Evolutionary conservation across 257 asterid species (phyloP), one percentile per base, ranked within the genome.

Genomic region (Linaria vulgaris): DNA sequence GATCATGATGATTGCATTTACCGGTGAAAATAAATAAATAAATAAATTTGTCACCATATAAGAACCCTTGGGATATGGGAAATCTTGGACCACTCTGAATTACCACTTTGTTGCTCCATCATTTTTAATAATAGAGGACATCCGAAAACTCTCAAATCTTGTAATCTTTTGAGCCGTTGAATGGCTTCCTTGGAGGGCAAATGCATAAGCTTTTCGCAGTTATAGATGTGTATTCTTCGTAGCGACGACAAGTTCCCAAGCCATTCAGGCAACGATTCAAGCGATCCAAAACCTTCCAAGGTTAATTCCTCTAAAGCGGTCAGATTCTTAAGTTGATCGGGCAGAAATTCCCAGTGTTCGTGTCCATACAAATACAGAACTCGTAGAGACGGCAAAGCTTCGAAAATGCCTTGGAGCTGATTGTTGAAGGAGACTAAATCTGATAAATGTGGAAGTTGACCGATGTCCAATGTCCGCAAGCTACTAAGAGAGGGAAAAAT

Each of bases 201-300:
- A 66, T 20, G 21, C 27, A 4, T 59, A 1, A 72, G 56, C 47
- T 20, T 63, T 4, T 57, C 7, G 31, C 66, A 68, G 0, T 21
- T 1, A 0, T 0, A 0, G 0, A 79, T 25, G 0, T 0, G 0
- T 6, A 72, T 59, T 0, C 0, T 0, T 60, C 57, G 17, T 9
- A 69, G 74, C 25, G 71, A 56, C 0, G 45, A 16, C 39, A 69
- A 57, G 23, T 56, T 64, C 20, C 44, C 71, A 9, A 74, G 12
- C 66, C 72, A 71, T 13, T 56, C 66, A 11, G 73, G 81, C 48
- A 79, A 60, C n/a, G 23, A 24, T 44, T 69, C 51, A 0, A 66
- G 46, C 9, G 41, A 34, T 30, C 64, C 70, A 1, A 69, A 75
- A 1, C 30, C 47, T 3, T 1, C 0, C 5, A 76, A 10, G 0